These are phyloP conservation scores for Echinochloa phyllopogon DNA, from an alignment of 176 grass and related monocot genomes.

Conservation along the genomic window DNA sequence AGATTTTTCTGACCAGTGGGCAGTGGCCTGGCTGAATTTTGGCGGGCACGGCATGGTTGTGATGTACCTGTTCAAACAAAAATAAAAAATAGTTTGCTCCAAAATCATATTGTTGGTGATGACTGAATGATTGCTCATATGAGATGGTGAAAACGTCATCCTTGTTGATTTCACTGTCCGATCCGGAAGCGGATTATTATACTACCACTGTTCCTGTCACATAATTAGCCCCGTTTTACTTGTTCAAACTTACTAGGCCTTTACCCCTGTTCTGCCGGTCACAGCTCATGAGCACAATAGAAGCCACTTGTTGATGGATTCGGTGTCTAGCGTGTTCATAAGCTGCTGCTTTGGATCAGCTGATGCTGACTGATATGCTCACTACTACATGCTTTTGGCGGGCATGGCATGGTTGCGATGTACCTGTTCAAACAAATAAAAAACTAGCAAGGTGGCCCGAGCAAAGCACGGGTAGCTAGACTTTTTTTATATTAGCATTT, in stretches of 20 bases:
- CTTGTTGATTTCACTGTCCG: background rate
- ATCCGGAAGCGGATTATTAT: background rate
- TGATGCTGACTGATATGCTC: background rate
- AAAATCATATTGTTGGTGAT: background rate
- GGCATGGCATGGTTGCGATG: too few relatives aligned
- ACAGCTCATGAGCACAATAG: background rate
- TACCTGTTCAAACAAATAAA: too few relatives aligned
- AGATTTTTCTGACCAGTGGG: background rate
- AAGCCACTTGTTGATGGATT: background rate
- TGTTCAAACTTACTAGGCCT: constrained; percentile 16
- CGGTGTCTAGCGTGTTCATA: background rate
- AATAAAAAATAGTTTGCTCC: constrained; percentile 1
- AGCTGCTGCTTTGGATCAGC: constrained; percentile 3
- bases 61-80: background rate
- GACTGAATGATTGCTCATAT: background rate
- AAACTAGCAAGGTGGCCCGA: too few relatives aligned
- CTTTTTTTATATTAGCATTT: too few relatives aligned
- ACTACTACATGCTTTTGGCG: background rate
- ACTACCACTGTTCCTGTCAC: constrained; percentile 13
- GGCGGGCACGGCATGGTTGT: constrained; percentile 42
- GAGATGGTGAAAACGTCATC: background rate
- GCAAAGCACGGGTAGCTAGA: too few relatives aligned
- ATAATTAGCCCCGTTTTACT: constrained; percentile 14
- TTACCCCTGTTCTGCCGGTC: background rate
- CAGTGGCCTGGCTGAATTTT: constrained; percentile 6